phyloP scores from a whole-genome alignment of 108 stramenopile genomes.

The Nitzschia sp. region DNA sequence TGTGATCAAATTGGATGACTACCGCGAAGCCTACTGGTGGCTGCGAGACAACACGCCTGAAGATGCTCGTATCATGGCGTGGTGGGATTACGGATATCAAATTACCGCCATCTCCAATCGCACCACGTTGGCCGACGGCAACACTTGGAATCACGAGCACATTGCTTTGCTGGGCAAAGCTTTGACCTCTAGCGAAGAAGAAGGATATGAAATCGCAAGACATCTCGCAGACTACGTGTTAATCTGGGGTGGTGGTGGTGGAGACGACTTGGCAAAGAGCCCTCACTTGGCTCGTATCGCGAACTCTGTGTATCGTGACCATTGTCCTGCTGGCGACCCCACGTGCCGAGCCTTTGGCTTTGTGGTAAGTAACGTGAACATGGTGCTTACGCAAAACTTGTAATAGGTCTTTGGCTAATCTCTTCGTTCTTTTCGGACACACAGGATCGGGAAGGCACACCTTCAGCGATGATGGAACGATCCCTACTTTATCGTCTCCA shows the following conservation, averaged over 20 bases:
- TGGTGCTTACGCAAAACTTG: background rate
- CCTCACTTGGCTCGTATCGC: slow-evolving; percentile 96
- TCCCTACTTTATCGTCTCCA: slow-evolving; percentile 93
- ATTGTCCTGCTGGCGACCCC: slow-evolving; percentile 90
- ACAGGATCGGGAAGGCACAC: slow-evolving; percentile 86
- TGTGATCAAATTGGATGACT: slow-evolving; percentile 92
- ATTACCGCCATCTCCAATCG: slow-evolving; percentile 96
- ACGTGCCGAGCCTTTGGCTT: slow-evolving; percentile 91
- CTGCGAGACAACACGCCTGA: slow-evolving; percentile 95
- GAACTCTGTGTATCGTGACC: slow-evolving; percentile 96
- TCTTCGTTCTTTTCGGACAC: background rate
- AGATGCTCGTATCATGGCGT: slow-evolving; percentile 94
- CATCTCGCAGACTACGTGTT: slow-evolving; percentile 97
- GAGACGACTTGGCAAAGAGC: slow-evolving; percentile 96
- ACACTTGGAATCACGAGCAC: slow-evolving; percentile 99
- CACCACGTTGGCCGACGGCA: slow-evolving; percentile 97
- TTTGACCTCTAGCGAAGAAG: slow-evolving; percentile 85
- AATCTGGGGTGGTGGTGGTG: slow-evolving; percentile 93
- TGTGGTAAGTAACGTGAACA: slow-evolving; percentile 44
- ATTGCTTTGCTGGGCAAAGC: slow-evolving; percentile 96
- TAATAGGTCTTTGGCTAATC: background rate
- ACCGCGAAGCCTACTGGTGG: slow-evolving; percentile 99
- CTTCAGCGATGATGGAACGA: slow-evolving; percentile 90
- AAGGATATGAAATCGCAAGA: slow-evolving; percentile 93
- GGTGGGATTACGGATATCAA: slow-evolving; percentile 97